phyloP scores from a whole-genome alignment of 2,329 filamentous ascomycete genomes.

The Acrodontium crateriforme region DNA sequence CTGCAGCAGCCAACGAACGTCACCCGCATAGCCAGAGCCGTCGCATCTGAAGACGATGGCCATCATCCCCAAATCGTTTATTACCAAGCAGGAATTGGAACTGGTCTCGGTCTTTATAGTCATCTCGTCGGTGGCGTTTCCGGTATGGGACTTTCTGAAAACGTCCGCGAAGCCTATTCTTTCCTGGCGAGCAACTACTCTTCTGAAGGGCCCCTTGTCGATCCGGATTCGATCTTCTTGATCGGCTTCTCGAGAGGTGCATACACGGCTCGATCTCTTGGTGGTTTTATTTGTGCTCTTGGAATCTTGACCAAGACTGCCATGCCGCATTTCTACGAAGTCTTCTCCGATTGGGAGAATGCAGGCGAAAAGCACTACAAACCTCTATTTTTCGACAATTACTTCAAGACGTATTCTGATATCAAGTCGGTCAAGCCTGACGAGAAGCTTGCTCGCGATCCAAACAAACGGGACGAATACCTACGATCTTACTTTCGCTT shows the following conservation, averaged over 20 bases:
- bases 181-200: conserved; percentile 49
- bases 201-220: conserved; percentile 14
- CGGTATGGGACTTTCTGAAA: conserved; percentile 22
- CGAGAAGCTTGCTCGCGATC: conserved; percentile 5
- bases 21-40: conserved; percentile 22
- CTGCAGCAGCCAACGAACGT: conserved; percentile 23
- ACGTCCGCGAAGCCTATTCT: conserved; percentile 49
- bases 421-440: conserved; percentile 6
- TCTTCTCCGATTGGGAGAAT: conserved; percentile 21
- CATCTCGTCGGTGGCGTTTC: conserved; percentile 21
- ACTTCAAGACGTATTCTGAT: conserved; percentile 11
- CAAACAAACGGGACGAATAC: conserved; percentile 12
- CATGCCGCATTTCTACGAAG: conserved; percentile 22
- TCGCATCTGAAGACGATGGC: conserved; percentile 19
- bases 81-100: conserved; percentile 25
- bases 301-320: conserved; percentile 26
- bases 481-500: conserved; percentile 15
- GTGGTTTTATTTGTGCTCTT: conserved; percentile 31
- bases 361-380: conserved; percentile 16
- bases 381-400: conserved; percentile 18
- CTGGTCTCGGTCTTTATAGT: conserved; percentile 19
- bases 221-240: conserved; percentile 30
- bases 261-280: conserved; percentile 30
- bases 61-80: conserved; percentile 26
- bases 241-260: conserved; percentile 34